These are phyloP conservation scores for Pythium scleroteichum DNA, from an alignment of 352 stramenopile species.

Conservation along the genomic window DNA sequence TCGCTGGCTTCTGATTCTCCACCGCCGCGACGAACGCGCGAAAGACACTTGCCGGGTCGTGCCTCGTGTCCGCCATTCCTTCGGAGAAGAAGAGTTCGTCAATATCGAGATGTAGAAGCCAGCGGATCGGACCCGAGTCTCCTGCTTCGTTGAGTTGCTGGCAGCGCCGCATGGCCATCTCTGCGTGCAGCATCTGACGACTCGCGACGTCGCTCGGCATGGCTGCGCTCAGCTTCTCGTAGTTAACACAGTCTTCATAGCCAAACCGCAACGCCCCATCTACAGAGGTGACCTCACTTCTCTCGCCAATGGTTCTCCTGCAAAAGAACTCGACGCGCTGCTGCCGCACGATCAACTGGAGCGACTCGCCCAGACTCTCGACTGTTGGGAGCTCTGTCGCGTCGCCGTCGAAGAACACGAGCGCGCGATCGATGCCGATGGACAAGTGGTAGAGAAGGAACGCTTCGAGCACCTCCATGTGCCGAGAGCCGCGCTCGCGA, in stretches of 20 bases:
- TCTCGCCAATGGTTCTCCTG: neutral
- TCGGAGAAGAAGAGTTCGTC: slow-evolving; percentile 43
- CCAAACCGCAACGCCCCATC: neutral
- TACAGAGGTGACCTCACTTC: neutral
- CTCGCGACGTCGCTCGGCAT: slow-evolving; percentile 27
- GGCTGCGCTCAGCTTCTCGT: slow-evolving; percentile 2
- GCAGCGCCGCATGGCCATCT: slow-evolving; percentile 32
- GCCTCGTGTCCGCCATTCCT: slow-evolving; percentile 8
- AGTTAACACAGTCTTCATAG: slow-evolving; percentile 21
- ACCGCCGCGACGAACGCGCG: slow-evolving; percentile 6
- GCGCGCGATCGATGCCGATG: slow-evolving; percentile 37
- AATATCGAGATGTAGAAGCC: slow-evolving; percentile 43
- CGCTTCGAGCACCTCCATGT: slow-evolving; percentile 31
- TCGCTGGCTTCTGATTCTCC: slow-evolving; percentile 1
- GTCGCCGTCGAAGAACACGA: slow-evolving; percentile 42
- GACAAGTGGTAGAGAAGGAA: slow-evolving; percentile 43
- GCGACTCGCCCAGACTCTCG: slow-evolving; percentile 15
- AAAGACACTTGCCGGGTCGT: neutral
- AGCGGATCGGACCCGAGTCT: slow-evolving; percentile 18
- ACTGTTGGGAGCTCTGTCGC: slow-evolving; percentile 19
- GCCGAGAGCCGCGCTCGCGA: slow-evolving; percentile 7
- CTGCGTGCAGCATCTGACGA: slow-evolving; percentile 41
- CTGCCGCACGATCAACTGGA: slow-evolving; percentile 11
- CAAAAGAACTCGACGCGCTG: slow-evolving; percentile 36
- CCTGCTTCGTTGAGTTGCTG: slow-evolving; percentile 4